Evolutionary conservation across 768 basidiomycete genomes (phyloP).

Genomic region (Amanita polypyramis): DNA sequence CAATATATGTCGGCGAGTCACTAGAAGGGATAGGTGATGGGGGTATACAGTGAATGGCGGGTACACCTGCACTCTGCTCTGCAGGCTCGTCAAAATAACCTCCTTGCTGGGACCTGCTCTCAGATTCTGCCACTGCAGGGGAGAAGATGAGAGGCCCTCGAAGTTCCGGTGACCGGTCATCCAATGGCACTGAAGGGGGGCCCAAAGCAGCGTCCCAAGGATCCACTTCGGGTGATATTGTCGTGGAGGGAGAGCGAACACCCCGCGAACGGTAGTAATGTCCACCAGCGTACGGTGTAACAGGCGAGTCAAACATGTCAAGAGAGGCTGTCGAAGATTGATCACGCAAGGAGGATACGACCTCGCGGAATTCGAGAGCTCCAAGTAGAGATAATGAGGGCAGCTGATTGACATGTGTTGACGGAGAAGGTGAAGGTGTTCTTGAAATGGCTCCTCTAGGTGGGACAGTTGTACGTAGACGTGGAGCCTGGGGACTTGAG

Average conservation of each 20-base stretch:
- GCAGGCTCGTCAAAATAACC: neutral
- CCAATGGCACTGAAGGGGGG: slow-evolving; percentile 24
- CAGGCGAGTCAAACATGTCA: slow-evolving; percentile 52
- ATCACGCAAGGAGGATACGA: slow-evolving; percentile 69
- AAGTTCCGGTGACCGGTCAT: slow-evolving; percentile 30
- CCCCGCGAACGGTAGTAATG: slow-evolving; percentile 38
- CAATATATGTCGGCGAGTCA: slow-evolving; percentile 33
- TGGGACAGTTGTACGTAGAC: slow-evolving; percentile 27
- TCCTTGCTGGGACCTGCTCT: neutral
- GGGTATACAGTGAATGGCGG: slow-evolving; percentile 49
- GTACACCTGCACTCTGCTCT: slow-evolving; percentile 24
- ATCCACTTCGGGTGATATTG: neutral
- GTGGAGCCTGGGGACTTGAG: slow-evolving; percentile 23
- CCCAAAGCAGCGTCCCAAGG: slow-evolving; percentile 44
- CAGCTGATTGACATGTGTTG: slow-evolving; percentile 36
- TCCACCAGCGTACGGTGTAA: slow-evolving; percentile 65
- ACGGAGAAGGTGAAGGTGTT: slow-evolving; percentile 39
- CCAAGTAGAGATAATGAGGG: slow-evolving; percentile 89
- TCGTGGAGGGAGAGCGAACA: slow-evolving; percentile 12
- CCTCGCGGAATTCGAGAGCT: slow-evolving; percentile 91
- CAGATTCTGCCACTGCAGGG: neutral
- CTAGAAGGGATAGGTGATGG: slow-evolving; percentile 33
- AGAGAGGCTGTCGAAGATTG: slow-evolving; percentile 55
- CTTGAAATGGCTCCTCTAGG: slow-evolving; percentile 29
- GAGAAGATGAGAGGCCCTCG: neutral